These are phyloP conservation scores for Chalciporus chontae DNA, from an alignment of 768 basidiomycete species.

Conservation along the genomic window DNA sequence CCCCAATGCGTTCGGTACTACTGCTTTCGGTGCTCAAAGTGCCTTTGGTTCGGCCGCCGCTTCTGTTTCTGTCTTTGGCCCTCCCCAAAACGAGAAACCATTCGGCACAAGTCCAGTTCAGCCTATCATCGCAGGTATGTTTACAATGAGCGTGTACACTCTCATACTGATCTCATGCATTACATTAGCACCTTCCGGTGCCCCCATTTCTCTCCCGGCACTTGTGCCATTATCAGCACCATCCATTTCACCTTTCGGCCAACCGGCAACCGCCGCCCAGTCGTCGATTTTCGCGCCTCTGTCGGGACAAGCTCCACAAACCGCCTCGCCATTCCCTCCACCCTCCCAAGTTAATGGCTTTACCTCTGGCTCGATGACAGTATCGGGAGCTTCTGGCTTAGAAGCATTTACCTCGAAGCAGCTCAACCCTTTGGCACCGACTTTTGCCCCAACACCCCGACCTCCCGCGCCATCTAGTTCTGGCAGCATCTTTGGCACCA, in stretches of 20 bases:
- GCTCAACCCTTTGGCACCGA: slow-evolving; percentile 20
- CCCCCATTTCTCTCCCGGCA: neutral
- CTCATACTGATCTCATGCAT: neutral
- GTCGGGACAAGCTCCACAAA: neutral
- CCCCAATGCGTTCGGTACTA: slow-evolving; percentile 33
- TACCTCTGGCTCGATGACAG: neutral
- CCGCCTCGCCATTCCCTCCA: neutral
- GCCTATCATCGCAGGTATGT: slow-evolving; percentile 14
- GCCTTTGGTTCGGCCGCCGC: slow-evolving; percentile 3
- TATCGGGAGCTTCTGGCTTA: neutral
- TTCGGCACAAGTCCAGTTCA: neutral
- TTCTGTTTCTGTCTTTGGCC: slow-evolving; percentile 7
- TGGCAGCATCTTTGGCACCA: neutral
- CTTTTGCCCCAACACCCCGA: slow-evolving; percentile 11
- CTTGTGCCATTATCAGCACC: neutral
- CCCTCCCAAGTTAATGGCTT: slow-evolving; percentile 1
- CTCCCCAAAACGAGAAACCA: neutral
- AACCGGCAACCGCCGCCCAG: neutral
- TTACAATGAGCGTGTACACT: neutral
- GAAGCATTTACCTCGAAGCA: slow-evolving; percentile 7
- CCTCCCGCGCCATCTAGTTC: neutral
- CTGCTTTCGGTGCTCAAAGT: slow-evolving; percentile 17
- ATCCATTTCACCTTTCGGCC: neutral
- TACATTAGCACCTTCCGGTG: neutral
- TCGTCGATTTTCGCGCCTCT: neutral